Base-by-base conservation (phyloP, 257 asterid genomes). In the Penstemon davidsonii region DNA sequence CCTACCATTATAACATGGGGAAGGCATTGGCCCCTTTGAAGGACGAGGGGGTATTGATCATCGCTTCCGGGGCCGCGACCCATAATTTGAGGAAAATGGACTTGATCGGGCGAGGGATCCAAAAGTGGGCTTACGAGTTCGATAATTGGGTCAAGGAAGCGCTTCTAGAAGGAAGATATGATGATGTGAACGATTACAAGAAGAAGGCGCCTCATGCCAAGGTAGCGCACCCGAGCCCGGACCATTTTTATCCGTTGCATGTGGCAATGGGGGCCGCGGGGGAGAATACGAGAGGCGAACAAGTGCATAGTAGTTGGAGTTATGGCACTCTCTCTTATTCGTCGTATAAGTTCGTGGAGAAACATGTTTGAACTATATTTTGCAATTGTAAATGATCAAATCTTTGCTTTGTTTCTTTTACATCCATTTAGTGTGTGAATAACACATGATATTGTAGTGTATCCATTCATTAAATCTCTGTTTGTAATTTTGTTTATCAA, bases 211-310 rank as follows among this genome's bases (percentile, higher is more conserved):
- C 89, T 61, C 36, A 81, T 33, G 86, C 89, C 38, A 69, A 42
- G 62, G 46, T 60, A 56, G 87, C 89, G 44, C 89, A 84, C 12
- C 89, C 87, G 36, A 3, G 76, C 49, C 87, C 90, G 3, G 87
- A 84, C 40, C 90, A 84, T 75, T 84, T 84, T 67, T 84, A 77
- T 46, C 90, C 90, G 70, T 78, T 84, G 38, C 90, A 84, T 54
- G 90, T 84, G 72, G 90, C 90, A 7, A 84, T 84, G 84, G 90
- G 90, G 39, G 90, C 90, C 53, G 85, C 87, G 37, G 87, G 87
- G 0, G 82, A 77, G 39, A 67, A 76, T 12, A 75, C 87, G 5
- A 63, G 64, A 62, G 87, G 87, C 2, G 84, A 84, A 63, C 84
- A 79, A 55, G 78, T 84, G 44, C 90, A 84, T 76, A 78, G 74